phyloP scores from a whole-genome alignment of 2,329 filamentous ascomycete genomes.

The Ascochyta pisi region DNA sequence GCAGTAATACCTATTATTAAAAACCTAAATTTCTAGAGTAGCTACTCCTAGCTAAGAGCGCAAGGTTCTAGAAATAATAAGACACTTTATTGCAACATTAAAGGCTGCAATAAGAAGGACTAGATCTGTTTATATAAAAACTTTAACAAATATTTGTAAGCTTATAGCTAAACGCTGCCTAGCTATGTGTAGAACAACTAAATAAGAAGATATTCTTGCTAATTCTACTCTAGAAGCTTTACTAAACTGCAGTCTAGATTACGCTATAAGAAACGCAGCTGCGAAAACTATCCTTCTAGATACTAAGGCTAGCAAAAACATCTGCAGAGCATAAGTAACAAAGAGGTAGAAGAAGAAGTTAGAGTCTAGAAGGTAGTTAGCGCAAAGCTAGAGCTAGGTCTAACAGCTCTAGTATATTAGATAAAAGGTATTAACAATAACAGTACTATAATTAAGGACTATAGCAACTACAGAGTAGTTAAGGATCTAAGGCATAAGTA shows the following conservation, averaged over 20 bases:
- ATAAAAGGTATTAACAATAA: too few species aligned
- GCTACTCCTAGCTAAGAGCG: neutral
- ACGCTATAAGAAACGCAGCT: neutral
- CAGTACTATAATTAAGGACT: too few species aligned
- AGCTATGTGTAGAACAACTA: neutral
- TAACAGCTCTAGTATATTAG: too few species aligned
- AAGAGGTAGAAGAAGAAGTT: too few species aligned
- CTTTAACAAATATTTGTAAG: neutral
- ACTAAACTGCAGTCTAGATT: neutral
- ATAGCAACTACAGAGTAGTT: too few species aligned
- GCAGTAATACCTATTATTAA: neutral
- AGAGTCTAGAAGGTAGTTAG: too few species aligned
- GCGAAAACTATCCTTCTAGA: neutral
- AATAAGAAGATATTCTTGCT: neutral
- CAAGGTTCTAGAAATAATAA: neutral
- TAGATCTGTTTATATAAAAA: neutral
- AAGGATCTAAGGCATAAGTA: too few species aligned
- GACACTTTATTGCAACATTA: neutral
- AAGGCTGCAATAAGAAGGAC: neutral
- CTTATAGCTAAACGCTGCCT: neutral
- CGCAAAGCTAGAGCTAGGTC: too few species aligned
- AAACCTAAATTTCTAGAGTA: neutral
- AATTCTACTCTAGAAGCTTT: neutral
- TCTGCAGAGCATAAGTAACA: too few species aligned
- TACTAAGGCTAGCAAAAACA: too few species aligned